These are phyloP conservation scores for Moelleriella libera DNA, from an alignment of 2,329 filamentous ascomycete genomes.

Conservation along the genomic window DNA sequence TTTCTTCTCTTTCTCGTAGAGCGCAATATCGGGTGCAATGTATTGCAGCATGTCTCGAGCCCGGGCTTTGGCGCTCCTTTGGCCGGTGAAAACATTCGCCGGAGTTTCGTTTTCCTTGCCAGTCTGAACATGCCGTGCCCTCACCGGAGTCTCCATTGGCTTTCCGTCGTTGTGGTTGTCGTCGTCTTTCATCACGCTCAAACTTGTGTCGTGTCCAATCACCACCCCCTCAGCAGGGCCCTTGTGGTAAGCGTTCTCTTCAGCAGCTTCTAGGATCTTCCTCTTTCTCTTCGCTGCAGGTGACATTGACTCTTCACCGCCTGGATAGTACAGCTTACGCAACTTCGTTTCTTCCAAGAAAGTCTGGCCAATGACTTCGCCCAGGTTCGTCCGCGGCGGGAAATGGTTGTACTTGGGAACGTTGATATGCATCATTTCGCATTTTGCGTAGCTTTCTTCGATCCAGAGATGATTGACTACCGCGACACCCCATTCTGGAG, in stretches of 20 bases:
- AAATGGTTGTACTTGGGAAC: slow-evolving; percentile 73
- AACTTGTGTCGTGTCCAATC: slow-evolving; percentile 25
- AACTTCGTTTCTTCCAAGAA: slow-evolving; percentile 53
- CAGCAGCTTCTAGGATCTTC: slow-evolving; percentile 32
- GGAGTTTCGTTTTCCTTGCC: slow-evolving; percentile 81
- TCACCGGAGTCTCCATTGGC: slow-evolving; percentile 22
- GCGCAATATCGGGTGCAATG: slow-evolving; percentile 68
- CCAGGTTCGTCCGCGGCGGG: slow-evolving; percentile 76
- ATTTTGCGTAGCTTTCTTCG: slow-evolving; percentile 91
- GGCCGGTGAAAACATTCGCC: slow-evolving; percentile 48
- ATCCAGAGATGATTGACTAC: slow-evolving; percentile 95
- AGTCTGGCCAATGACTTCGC: slow-evolving; percentile 85
- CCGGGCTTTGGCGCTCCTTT: slow-evolving; percentile 77
- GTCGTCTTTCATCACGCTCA: slow-evolving; percentile 29
- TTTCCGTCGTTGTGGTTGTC: slow-evolving; percentile 7
- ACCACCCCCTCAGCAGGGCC: slow-evolving; percentile 33
- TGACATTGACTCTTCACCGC: slow-evolving; percentile 32
- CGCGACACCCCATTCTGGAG: slow-evolving; percentile 80
- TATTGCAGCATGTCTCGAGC: slow-evolving; percentile 65
- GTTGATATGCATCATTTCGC: slow-evolving; percentile 58
- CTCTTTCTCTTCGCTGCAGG: slow-evolving; percentile 31
- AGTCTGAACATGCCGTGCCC: slow-evolving; percentile 29
- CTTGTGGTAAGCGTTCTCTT: slow-evolving; percentile 33
- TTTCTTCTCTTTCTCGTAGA: slow-evolving; percentile 91
- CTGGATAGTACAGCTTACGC: slow-evolving; percentile 55